Evolutionary conservation across 768 basidiomycete species (phyloP).

Genomic region (Trametes coccinea): DNA sequence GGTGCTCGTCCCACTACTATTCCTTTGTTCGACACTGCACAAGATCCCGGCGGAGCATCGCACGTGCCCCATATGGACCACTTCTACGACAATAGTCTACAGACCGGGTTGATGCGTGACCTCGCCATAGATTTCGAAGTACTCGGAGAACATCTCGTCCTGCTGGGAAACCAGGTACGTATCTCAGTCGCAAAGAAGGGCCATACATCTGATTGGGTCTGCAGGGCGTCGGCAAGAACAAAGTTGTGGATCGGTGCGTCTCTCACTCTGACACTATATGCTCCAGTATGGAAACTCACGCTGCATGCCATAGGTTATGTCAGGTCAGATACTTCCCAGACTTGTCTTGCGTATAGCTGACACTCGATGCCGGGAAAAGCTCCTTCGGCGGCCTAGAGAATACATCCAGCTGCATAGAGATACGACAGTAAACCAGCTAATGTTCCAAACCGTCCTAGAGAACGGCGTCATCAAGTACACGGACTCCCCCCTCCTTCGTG

Average conservation of each 20-base stretch:
- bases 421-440: conserved; percentile 68
- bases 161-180: conserved; percentile 65
- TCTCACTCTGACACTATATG: too few species aligned
- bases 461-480: conserved; percentile 58
- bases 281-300: background rate
- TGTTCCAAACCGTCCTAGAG: conserved; percentile 66
- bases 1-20: conserved; percentile 39
- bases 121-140: conserved; percentile 63
- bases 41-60: conserved; percentile 57
- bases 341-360: background rate
- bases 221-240: conserved; percentile 72
- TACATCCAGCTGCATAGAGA: conserved; percentile 72
- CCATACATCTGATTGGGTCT: background rate
- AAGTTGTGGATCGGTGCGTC: conserved; percentile 60
- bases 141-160: conserved; percentile 61
- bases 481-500: conserved; percentile 67
- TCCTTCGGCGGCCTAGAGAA: conserved; percentile 61
- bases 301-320: conserved; percentile 42
- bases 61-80: conserved; percentile 69
- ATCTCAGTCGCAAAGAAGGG: background rate
- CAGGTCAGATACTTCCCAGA: conserved; percentile 40
- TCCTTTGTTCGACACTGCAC: conserved; percentile 47
- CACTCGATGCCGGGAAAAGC: conserved; percentile 34
- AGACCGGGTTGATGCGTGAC: conserved; percentile 67
- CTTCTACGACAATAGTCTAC: conserved; percentile 70